A percentile compares a stretch with the other conserved stretches of the same genome.
Evolutionary conservation across 306 rosid species (phyloP).

Genomic region (Castanea sativa): DNA sequence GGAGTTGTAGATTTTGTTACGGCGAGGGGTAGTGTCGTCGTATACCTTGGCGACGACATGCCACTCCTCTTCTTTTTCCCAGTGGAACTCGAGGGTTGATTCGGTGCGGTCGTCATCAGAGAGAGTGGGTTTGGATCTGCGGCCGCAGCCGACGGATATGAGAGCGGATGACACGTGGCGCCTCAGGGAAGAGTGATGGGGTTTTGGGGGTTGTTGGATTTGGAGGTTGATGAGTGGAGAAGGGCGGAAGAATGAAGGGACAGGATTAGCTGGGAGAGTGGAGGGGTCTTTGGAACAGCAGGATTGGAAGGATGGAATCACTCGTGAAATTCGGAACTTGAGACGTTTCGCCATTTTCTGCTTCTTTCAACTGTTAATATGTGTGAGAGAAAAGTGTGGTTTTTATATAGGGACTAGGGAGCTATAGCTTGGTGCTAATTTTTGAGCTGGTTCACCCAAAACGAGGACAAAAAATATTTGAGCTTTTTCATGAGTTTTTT

Average conservation of each 20-base stretch:
- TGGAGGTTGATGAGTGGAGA: conserved; percentile 15
- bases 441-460: neutral
- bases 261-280: conserved; percentile 31
- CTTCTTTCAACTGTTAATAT: neutral
- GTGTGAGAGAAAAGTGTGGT: neutral
- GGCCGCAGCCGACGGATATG: conserved; percentile 30
- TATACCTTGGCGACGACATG: conserved; percentile 49
- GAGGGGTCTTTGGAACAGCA: conserved; percentile 49
- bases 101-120: conserved; percentile 36
- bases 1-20: conserved; percentile 50
- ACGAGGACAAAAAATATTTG: neutral
- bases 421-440: neutral
- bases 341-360: conserved; percentile 43
- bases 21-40: conserved; percentile 29
- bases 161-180: conserved; percentile 49
- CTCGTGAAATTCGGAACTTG: conserved; percentile 41
- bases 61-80: conserved; percentile 47
- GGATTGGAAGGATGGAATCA: conserved; percentile 47
- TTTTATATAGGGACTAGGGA: conserved; percentile 1
- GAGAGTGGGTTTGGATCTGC: conserved; percentile 31
- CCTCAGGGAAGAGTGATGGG: conserved; percentile 31
- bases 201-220: conserved; percentile 13
- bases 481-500: too few relatives aligned
- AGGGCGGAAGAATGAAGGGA: conserved; percentile 30
- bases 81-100: conserved; percentile 14